phyloP scores from a whole-genome alignment of 768 basidiomycete species.

The Ramaria sp. region DNA sequence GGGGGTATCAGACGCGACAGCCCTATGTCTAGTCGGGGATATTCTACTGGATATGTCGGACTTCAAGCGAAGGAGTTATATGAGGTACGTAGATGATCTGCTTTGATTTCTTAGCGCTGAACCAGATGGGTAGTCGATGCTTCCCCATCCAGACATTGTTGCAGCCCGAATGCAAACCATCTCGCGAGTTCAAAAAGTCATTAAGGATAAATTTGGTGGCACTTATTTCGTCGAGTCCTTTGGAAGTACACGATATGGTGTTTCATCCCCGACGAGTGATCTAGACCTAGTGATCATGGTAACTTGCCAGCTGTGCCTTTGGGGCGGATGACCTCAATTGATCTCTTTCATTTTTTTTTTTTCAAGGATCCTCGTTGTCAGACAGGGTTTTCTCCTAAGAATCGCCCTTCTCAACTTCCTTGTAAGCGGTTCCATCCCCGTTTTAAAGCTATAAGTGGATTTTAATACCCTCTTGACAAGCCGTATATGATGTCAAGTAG shows the following conservation, averaged over 20 bases:
- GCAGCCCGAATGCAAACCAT: conserved; percentile 9
- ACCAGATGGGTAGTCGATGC: background rate
- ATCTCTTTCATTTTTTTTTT: background rate
- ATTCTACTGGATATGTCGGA: background rate
- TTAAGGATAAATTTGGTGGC: conserved; percentile 23
- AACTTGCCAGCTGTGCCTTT: conserved; percentile 9
- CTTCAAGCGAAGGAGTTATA: background rate
- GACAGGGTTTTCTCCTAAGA: conserved; percentile 20
- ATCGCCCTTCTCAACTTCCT: conserved; percentile 19
- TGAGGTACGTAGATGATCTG: background rate
- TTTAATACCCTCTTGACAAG: conserved; percentile 12
- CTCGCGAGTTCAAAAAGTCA: conserved; percentile 15
- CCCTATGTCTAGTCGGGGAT: background rate
- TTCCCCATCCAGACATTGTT: conserved; percentile 1
- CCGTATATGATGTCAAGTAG: conserved; percentile 23
- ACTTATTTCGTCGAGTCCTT: conserved; percentile 30
- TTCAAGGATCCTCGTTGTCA: conserved; percentile 23
- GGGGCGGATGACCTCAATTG: background rate
- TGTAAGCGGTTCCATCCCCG: conserved; percentile 12
- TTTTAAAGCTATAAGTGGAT: background rate
- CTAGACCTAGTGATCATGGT: conserved; percentile 45
- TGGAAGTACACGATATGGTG: conserved; percentile 42
- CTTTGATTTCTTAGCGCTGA: background rate
- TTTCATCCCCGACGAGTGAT: conserved; percentile 31
- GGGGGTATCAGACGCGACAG: background rate